These are phyloP conservation scores for Cenococcum geophilum DNA, from an alignment of 495 filamentous ascomycete genomes.

Conservation along the genomic window DNA sequence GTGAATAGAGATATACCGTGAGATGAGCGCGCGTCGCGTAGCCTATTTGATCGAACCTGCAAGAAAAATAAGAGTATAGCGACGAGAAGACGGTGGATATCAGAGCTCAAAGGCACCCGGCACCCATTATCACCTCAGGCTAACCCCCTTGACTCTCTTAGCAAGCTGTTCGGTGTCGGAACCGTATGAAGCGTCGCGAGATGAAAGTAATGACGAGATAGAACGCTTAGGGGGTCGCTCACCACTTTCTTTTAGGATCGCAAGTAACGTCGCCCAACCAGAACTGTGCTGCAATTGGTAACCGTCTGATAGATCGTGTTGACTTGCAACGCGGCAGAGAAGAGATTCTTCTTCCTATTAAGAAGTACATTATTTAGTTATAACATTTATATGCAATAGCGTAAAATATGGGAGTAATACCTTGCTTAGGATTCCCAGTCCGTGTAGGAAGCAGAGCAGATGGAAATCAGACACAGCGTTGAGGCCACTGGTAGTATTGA, in stretches of 20 bases:
- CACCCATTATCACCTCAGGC: conserved; percentile 51
- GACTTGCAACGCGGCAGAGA: conserved; percentile 74
- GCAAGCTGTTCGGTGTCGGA: conserved; percentile 64
- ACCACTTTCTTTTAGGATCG: conserved; percentile 92
- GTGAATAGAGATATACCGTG: no score
- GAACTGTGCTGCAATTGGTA: conserved; percentile 73
- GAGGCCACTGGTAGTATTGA: conserved; percentile 51
- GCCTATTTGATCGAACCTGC: conserved; percentile 1
- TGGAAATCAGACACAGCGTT: conserved; percentile 85
- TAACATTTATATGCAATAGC: not conserved
- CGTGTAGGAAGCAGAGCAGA: conserved; percentile 78
- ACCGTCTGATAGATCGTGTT: conserved; percentile 68
- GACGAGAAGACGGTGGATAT: not conserved
- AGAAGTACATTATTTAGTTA: conserved; percentile 19
- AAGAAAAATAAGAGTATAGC: not conserved
- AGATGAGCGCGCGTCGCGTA: no score
- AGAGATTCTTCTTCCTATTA: conserved; percentile 81
- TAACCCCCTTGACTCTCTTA: conserved; percentile 99
- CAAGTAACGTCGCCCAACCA: conserved; percentile 88
- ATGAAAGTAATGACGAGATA: conserved; percentile 7
- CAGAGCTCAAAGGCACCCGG: not conserved
- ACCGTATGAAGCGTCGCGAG: conserved; percentile 38
- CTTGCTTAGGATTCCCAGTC: conserved; percentile 74
- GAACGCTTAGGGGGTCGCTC: conserved; percentile 86
- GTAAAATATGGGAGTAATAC: conserved; percentile 41